Percentiles rank a stretch among this genome's conserved stretches.
Evolutionary conservation across 2,329 filamentous ascomycete genomes (phyloP).

Genomic region (Colletotrichum incanum): DNA sequence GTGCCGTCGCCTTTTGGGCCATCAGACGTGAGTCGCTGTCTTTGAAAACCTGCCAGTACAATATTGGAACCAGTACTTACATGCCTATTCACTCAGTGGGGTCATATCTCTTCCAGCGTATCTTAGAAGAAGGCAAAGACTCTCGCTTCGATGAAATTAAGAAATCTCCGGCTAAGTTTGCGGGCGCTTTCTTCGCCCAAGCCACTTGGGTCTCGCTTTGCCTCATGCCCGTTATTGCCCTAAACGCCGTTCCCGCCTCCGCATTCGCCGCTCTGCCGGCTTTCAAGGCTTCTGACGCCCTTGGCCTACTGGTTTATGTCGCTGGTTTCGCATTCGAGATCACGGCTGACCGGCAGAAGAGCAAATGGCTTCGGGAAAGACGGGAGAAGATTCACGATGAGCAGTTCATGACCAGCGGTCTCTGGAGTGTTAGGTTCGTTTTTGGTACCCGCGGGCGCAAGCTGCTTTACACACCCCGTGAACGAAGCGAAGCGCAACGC

Average conservation of each 20-base stretch:
- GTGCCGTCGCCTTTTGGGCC: conserved; percentile 69
- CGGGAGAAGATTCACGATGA: conserved; percentile 77
- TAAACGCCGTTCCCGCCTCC: conserved; percentile 73
- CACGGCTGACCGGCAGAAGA: conserved; percentile 76
- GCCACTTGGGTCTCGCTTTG: conserved; percentile 79
- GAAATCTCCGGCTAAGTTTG: conserved; percentile 54
- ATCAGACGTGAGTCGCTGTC: conserved; percentile 63
- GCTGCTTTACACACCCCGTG: background rate
- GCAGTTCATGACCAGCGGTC: conserved; percentile 74
- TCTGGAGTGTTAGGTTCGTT: conserved; percentile 71
- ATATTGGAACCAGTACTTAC: conserved; percentile 20
- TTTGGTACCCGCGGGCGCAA: background rate
- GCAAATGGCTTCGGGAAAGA: conserved; percentile 72
- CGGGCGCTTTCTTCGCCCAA: conserved; percentile 65
- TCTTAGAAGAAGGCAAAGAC: conserved; percentile 73
- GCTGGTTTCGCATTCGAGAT: conserved; percentile 75
- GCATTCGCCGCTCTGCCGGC: conserved; percentile 65
- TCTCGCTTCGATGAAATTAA: conserved; percentile 62
- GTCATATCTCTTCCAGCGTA: conserved; percentile 74
- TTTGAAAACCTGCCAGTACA: background rate
- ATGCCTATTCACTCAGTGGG: conserved; percentile 64
- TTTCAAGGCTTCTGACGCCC: conserved; percentile 66
- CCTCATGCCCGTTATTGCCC: conserved; percentile 74
- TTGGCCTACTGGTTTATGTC: conserved; percentile 71
- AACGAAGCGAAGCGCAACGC: background rate